These are phyloP conservation scores for Dioszegia hungarica DNA, from an alignment of 768 basidiomycete species.

Conservation along the genomic window DNA sequence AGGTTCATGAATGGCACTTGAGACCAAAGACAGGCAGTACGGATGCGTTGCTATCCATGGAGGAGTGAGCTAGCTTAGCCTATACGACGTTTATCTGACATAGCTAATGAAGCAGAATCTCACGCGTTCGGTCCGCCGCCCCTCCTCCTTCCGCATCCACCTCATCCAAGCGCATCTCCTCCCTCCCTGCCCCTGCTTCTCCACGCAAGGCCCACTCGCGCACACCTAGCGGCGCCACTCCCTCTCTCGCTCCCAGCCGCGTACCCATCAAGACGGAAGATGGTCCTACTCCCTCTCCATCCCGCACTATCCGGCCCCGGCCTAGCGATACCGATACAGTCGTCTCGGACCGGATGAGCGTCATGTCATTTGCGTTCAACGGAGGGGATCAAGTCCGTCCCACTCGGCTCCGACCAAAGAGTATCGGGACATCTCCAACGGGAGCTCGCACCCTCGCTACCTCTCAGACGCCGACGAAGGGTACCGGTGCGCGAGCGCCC, in stretches of 20 bases:
- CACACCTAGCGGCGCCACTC: background rate
- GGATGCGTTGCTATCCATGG: slow-evolving; percentile 61
- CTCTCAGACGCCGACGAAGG: background rate
- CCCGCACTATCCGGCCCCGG: slow-evolving; percentile 61
- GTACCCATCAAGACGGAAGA: slow-evolving; percentile 58
- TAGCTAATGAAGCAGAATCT: slow-evolving; percentile 8
- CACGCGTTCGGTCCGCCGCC: background rate
- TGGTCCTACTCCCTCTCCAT: slow-evolving; percentile 66
- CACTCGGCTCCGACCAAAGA: slow-evolving; percentile 8
- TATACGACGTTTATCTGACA: background rate
- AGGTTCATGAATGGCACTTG: slow-evolving; percentile 56
- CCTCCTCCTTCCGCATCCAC: background rate
- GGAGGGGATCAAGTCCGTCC: slow-evolving; percentile 36
- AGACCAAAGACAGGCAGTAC: slow-evolving; percentile 6
- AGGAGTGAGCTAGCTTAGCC: slow-evolving; percentile 62
- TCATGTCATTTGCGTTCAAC: slow-evolving; percentile 45
- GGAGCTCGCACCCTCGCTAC: background rate
- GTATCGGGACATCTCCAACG: background rate
- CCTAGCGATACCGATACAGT: slow-evolving; percentile 54
- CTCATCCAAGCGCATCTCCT: background rate
- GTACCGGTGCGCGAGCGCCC: slow-evolving; percentile 32
- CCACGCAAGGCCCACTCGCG: background rate
- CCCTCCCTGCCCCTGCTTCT: background rate
- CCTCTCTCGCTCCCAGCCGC: slow-evolving; percentile 37
- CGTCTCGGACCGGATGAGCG: slow-evolving; percentile 33